Percentiles rank a stretch among this genome's conserved stretches.
Evolutionary conservation across 805 yeast genomes (phyloP).

Genomic region (Yamadazyma sp.): DNA sequence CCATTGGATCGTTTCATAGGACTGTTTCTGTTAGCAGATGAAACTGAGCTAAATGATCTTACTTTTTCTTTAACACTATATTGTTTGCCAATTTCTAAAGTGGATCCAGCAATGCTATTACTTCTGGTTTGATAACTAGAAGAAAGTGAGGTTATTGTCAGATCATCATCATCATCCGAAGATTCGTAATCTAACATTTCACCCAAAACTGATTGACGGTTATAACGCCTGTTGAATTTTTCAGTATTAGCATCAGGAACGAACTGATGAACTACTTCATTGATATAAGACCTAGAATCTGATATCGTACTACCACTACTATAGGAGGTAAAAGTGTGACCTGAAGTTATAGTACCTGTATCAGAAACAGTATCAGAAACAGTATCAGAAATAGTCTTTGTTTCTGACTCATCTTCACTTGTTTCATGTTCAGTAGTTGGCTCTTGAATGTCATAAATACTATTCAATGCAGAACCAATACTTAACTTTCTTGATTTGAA

Average conservation of each 20-base stretch:
- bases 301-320: neutral
- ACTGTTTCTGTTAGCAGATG: conserved; percentile 6
- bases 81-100: conserved; percentile 8
- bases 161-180: conserved; percentile 12
- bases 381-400: conserved; percentile 6
- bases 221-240: conserved; percentile 24
- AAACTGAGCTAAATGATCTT: conserved; percentile 13
- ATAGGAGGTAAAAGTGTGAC: conserved; percentile 3
- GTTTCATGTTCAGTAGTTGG: neutral
- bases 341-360: conserved; percentile 4
- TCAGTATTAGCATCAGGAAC: conserved; percentile 14
- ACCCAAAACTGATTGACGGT: conserved; percentile 41
- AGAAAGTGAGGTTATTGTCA: conserved; percentile 1
- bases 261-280: conserved; percentile 2
- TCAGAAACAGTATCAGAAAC: conserved; percentile 11
- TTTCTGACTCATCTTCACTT: neutral
- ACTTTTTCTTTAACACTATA: conserved; percentile 10
- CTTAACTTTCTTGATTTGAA: conserved; percentile 7
- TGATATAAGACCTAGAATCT: neutral
- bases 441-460: conserved; percentile 9
- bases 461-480: conserved; percentile 5
- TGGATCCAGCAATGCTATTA: conserved; percentile 2
- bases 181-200: conserved; percentile 46
- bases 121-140: neutral
- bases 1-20: conserved; percentile 12